Base-by-base conservation (phyloP, 495 filamentous ascomycete genomes). In the Penicillium manginii region DNA sequence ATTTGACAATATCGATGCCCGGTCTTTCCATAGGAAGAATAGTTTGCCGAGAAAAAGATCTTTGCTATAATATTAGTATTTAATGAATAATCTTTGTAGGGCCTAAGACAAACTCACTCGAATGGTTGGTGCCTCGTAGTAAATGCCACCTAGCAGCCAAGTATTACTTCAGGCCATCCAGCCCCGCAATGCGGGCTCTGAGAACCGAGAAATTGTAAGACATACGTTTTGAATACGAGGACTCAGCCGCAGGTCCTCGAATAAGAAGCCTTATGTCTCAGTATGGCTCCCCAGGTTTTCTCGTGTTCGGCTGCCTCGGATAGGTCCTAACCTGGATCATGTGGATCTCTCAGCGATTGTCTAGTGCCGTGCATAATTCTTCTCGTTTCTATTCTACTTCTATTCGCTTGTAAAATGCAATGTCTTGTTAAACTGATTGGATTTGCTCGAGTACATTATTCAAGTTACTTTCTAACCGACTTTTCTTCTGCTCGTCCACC, bases 141-240 rank as follows among this genome's bases (percentile, higher is more conserved):
- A 39, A n/a, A 14, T 9, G 15, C 48, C 23, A 3, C 15, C 15
- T 8, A 10, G 32, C 47, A 2, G 26, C n/a, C 29, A 21, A 3
- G 8, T 43, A 18, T 17, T 17, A 43, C 40, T 43, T 18, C 15
- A 18, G 17, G 15, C 40, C 40, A 6, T 18, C 15, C 15, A 43
- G 7, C 40, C 40, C 40, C 40, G 40, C 40, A 43, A 9, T 43
- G 17, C 15, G 19, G 17, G 17, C 15, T 18, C 40, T n/a, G 40
- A 43, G 17, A 17, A 43, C 15, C 17, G 8, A 43, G 17, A 43
- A 17, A 32, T 50, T 48, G 45, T 57, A 32, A 57, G 54, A 57
- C 54, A 57, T 40, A 4, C 31, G 1, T 14, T 23, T 40, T 21
- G 33, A 57, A 57, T 57, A 57, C 54, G 54, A 57, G 40, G 45